Conservation (phyloP, 2,329 filamentous ascomycete genomes). For the Pezicula carpinea region DNA sequence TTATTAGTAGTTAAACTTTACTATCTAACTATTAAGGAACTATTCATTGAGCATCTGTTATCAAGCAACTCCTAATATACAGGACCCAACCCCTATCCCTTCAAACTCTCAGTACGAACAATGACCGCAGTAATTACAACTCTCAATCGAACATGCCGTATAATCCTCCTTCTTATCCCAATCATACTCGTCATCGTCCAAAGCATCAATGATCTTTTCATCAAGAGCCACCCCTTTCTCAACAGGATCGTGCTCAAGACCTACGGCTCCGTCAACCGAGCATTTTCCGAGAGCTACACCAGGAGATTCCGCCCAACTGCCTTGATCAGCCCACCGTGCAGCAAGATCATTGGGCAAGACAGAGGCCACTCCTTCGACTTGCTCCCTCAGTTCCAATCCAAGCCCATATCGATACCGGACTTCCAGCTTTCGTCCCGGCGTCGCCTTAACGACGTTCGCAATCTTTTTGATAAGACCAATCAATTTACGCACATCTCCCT, state of each 20-base stretch:
- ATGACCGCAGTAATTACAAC: too few relatives aligned
- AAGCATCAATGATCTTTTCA: too few relatives aligned
- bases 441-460: slow-evolving; percentile 18
- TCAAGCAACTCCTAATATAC: too few relatives aligned
- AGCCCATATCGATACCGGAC: slow-evolving; percentile 22
- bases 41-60: too few relatives aligned
- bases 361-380: slow-evolving; percentile 21
- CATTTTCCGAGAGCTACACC: slow-evolving; percentile 5
- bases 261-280: slow-evolving; percentile 16
- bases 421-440: slow-evolving; percentile 19
- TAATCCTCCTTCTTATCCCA: too few relatives aligned
- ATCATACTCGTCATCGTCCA: too few relatives aligned
- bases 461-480: slow-evolving; percentile 18
- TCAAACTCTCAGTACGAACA: too few relatives aligned
- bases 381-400: slow-evolving; percentile 31
- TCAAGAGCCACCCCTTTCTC: slow-evolving; percentile 6
- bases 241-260: slow-evolving; percentile 6
- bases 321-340: slow-evolving; percentile 9
- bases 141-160: too few relatives aligned
- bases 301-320: slow-evolving; percentile 5
- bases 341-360: slow-evolving; percentile 13
- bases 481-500: slow-evolving; percentile 11
- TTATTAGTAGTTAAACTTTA: too few relatives aligned
- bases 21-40: too few relatives aligned
- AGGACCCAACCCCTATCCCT: too few relatives aligned